Conservation (phyloP, 2,329 filamentous ascomycete genomes). For the Fusarium annulatum region DNA sequence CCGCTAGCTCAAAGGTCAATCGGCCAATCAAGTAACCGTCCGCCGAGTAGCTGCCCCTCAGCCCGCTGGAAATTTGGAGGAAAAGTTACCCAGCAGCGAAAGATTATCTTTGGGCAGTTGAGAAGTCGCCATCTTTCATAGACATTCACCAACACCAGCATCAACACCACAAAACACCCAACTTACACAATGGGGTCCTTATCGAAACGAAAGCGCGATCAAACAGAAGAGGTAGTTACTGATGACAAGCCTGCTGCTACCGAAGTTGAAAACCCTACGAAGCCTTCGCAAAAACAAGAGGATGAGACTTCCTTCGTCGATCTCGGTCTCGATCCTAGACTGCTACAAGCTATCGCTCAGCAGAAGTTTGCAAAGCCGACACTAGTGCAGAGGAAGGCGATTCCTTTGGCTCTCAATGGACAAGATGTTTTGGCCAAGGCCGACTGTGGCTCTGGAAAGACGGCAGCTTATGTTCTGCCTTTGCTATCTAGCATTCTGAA, state of each 20-base stretch:
- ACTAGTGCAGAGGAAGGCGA: constrained; percentile 86
- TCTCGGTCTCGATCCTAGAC: constrained; percentile 83
- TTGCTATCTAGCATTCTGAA: constrained; percentile 87
- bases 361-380: constrained; percentile 89
- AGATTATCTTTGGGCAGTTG: constrained; percentile 27
- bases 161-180: constrained; percentile 41
- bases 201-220: constrained; percentile 71
- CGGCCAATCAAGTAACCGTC: constrained; percentile 36
- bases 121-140: constrained; percentile 39
- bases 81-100: constrained; percentile 33
- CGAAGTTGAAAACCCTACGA: constrained; percentile 43
- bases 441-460: constrained; percentile 97
- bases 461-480: constrained; percentile 92
- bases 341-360: constrained; percentile 86
- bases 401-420: constrained; percentile 87
- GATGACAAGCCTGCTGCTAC: constrained; percentile 41
- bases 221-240: constrained; percentile 61
- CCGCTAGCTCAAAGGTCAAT: accelerated
- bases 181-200: constrained; percentile 49
- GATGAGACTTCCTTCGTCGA: constrained; percentile 73
- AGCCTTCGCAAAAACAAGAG: constrained; percentile 34
- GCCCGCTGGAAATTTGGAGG: constrained; percentile 43
- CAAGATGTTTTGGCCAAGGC: constrained; percentile 92
- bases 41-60: constrained; percentile 40
- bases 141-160: constrained; percentile 5